phyloP scores from a whole-genome alignment of 164 flowering plant genomes.

The Berberis vulgaris region DNA sequence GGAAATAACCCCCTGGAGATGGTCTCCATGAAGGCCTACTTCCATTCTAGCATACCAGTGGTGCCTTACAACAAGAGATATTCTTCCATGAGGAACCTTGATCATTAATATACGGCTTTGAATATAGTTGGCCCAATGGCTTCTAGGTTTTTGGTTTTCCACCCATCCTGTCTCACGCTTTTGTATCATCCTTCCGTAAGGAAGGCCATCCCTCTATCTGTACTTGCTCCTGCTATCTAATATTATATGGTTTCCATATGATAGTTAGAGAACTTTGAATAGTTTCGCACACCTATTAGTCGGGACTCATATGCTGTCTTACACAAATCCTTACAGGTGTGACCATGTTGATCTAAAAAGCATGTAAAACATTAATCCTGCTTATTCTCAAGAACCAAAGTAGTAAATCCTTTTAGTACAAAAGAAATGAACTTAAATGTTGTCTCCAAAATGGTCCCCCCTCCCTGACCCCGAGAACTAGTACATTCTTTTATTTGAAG shows the following conservation, averaged over 20 bases:
- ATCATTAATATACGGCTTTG: neutral
- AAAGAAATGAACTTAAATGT: too few species aligned
- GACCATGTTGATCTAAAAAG: neutral
- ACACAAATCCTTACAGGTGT: too few species aligned
- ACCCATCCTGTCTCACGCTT: neutral
- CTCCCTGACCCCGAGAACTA: neutral
- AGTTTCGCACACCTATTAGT: too few species aligned
- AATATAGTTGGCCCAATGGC: constrained; percentile 2
- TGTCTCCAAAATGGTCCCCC: constrained; percentile 5
- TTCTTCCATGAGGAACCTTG: constrained; percentile 7
- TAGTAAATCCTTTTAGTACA: too few species aligned
- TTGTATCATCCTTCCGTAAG: constrained; percentile 4
- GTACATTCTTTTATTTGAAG: constrained; percentile 6
- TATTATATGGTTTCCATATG: neutral
- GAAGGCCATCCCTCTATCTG: neutral
- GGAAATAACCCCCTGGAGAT: neutral
- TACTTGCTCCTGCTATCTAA: neutral
- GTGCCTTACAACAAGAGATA: neutral
- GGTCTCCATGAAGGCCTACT: too few species aligned
- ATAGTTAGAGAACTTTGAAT: neutral
- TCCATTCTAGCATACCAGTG: neutral
- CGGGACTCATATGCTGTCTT: too few species aligned
- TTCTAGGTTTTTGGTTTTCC: constrained; percentile 15
- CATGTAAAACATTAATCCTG: too few species aligned
- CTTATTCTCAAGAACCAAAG: too few species aligned